These are phyloP conservation scores for Agroathelia rolfsii DNA, from an alignment of 1,284 basidiomycete genomes.

Conservation along the genomic window DNA sequence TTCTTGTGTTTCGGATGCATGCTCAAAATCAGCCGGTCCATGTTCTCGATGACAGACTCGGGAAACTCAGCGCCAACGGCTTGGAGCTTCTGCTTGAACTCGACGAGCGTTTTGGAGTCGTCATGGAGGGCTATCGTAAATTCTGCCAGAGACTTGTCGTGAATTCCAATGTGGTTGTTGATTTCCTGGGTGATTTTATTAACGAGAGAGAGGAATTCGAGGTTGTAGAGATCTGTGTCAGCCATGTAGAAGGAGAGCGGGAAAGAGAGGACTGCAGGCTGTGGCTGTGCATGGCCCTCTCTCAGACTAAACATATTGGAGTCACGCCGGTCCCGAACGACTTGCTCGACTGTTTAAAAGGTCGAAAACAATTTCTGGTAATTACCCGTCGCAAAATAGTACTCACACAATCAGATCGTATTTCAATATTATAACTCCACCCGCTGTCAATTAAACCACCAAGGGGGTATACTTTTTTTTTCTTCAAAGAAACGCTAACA, in stretches of 20 bases:
- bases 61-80: slow-evolving; percentile 83
- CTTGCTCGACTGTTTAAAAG: too few species aligned
- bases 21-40: slow-evolving; percentile 89
- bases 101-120: slow-evolving; percentile 57
- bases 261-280: slow-evolving; percentile 7
- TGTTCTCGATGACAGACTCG: slow-evolving; percentile 81
- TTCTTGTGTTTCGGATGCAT: slow-evolving; percentile 97
- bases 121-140: slow-evolving; percentile 92
- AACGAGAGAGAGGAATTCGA: slow-evolving; percentile 85
- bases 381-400: too few species aligned
- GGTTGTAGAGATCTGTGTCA: slow-evolving; percentile 74
- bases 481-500: too few species aligned
- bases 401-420: too few species aligned
- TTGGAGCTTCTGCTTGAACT: slow-evolving; percentile 79
- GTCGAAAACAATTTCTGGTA: too few species aligned
- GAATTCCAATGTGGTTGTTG: slow-evolving; percentile 74
- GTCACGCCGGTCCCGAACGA: too few species aligned
- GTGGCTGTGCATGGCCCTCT: too few species aligned
- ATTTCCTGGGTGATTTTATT: slow-evolving; percentile 87
- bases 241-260: slow-evolving; percentile 35
- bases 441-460: too few species aligned
- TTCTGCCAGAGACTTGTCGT: slow-evolving; percentile 90
- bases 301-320: too few species aligned
- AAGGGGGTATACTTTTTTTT: too few species aligned
- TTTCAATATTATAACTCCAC: too few species aligned